phyloP scores from a whole-genome alignment of 768 basidiomycete genomes.

The Boletus vermiculosoides region DNA sequence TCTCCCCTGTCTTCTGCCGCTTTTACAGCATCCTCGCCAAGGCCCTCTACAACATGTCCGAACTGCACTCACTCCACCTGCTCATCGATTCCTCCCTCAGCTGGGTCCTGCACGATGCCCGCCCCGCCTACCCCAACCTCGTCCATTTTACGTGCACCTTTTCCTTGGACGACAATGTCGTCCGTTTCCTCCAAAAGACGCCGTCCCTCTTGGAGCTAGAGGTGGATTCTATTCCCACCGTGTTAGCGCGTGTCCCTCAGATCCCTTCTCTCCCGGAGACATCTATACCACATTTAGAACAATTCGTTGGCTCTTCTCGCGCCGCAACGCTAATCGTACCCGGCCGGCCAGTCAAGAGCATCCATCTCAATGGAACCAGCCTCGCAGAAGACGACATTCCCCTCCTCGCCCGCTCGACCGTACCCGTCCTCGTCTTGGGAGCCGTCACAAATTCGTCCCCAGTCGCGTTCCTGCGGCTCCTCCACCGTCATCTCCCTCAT shows the following conservation, averaged over 20 bases:
- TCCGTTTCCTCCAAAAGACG: slow-evolving; percentile 55
- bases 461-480: slow-evolving; percentile 52
- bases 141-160: slow-evolving; percentile 59
- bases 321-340: slow-evolving; percentile 58
- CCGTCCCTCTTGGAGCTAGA: slow-evolving; percentile 58
- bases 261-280: slow-evolving; percentile 28
- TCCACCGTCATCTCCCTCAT: slow-evolving; percentile 56
- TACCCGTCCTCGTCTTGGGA: slow-evolving; percentile 53
- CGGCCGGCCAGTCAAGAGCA: slow-evolving; percentile 60
- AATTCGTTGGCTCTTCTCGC: slow-evolving; percentile 61
- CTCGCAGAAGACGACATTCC: slow-evolving; percentile 56
- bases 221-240: slow-evolving; percentile 41
- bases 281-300: slow-evolving; percentile 45
- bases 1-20: slow-evolving; percentile 38
- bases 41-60: slow-evolving; percentile 62
- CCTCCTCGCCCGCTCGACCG: slow-evolving; percentile 48
- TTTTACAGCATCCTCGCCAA: slow-evolving; percentile 49
- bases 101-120: slow-evolving; percentile 49
- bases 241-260: slow-evolving; percentile 20
- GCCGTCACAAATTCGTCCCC: slow-evolving; percentile 60
- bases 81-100: slow-evolving; percentile 47
- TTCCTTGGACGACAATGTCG: slow-evolving; percentile 56
- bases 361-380: slow-evolving; percentile 62
- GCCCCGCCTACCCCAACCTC: slow-evolving; percentile 45
- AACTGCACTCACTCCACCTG: slow-evolving; percentile 52